phyloP scores from a whole-genome alignment of 148 eudicot species.

The Pouteria glomerata region DNA sequence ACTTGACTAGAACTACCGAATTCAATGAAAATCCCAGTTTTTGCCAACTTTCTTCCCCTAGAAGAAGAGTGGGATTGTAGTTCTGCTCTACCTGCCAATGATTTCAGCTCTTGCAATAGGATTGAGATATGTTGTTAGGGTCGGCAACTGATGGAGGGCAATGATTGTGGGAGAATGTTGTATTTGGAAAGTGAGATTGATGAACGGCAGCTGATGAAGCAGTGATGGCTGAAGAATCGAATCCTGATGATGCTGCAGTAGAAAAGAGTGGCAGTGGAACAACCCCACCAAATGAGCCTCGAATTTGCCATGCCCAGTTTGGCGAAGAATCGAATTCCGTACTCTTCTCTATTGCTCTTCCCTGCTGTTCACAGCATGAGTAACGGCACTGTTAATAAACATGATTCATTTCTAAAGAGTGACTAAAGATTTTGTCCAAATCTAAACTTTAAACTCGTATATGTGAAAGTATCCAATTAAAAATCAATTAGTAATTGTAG shows the following conservation, averaged over 20 bases:
- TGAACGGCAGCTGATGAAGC: conserved; percentile 45
- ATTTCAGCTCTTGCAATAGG: conserved; percentile 17
- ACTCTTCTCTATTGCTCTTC: conserved; percentile 47
- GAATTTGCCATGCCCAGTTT: conserved; percentile 39
- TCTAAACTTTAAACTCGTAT: too few relatives aligned
- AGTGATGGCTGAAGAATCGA: conserved; percentile 45
- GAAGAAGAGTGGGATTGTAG: neutral
- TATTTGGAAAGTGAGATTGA: conserved; percentile 15
- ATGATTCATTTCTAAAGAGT: too few relatives aligned
- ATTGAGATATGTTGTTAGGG: too few relatives aligned
- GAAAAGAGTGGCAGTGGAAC: conserved; percentile 42
- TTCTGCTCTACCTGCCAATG: neutral
- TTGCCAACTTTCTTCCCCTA: neutral
- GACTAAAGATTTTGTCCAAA: too few relatives aligned
- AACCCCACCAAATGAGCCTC: conserved; percentile 21
- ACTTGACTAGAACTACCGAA: too few relatives aligned
- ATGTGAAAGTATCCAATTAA: too few relatives aligned
- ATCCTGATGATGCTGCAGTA: conserved; percentile 98
- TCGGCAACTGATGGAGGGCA: neutral
- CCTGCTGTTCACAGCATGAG: conserved; percentile 41
- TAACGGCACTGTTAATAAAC: too few relatives aligned
- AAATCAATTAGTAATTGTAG: too few relatives aligned
- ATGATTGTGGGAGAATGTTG: conserved; percentile 9
- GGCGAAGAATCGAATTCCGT: conserved; percentile 26
- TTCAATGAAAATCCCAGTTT: too few relatives aligned